Conservation (phyloP, 352 stramenopile species). For the Globisporangium echinulatum region DNA sequence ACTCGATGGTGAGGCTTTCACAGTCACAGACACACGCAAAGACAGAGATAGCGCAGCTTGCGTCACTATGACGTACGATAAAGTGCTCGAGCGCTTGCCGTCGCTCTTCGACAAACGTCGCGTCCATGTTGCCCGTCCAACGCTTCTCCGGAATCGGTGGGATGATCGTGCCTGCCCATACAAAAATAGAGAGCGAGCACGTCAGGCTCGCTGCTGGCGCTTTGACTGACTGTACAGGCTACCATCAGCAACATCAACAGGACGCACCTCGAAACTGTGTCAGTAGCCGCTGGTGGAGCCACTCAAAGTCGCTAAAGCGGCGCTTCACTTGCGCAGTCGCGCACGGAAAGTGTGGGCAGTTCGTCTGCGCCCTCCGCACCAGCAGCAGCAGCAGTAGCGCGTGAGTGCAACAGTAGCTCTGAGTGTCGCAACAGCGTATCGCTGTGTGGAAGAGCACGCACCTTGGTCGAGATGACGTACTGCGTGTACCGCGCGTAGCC, state of each 20-base stretch:
- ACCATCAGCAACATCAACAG: neutral
- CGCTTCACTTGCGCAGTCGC: conserved; percentile 72
- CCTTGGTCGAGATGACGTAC: conserved; percentile 84
- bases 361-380: conserved; percentile 30
- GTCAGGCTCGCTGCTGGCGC: too few species aligned
- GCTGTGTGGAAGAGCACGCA: conserved; percentile 13
- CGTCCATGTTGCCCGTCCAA: conserved; percentile 86
- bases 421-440: neutral
- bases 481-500: conserved; percentile 85
- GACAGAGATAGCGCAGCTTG: neutral
- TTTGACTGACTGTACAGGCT: neutral
- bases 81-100: conserved; percentile 85
- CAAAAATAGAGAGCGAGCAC: neutral
- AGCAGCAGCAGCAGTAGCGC: neutral
- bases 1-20: neutral
- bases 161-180: conserved; percentile 68
- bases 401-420: neutral
- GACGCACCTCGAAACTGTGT: conserved; percentile 65
- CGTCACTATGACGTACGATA: conserved; percentile 37
- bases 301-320: conserved; percentile 88
- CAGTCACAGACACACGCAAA: neutral
- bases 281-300: conserved; percentile 78
- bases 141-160: conserved; percentile 84
- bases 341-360: conserved; percentile 59
- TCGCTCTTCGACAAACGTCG: conserved; percentile 85